Conservation (phyloP, 2,329 filamentous ascomycete genomes). For the Juglanconis sp. region DNA sequence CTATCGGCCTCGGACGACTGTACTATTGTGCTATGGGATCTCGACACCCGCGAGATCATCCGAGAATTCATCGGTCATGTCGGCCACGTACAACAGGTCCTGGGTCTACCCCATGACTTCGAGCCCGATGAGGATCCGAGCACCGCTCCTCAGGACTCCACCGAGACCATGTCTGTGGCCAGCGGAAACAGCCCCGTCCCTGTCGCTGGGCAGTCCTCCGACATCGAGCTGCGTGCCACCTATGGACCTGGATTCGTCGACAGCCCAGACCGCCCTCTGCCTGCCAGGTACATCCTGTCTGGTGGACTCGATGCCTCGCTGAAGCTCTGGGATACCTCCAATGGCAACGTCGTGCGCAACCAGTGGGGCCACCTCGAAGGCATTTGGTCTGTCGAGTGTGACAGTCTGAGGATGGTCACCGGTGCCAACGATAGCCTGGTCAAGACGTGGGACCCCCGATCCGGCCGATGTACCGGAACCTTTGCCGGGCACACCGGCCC, state of each 20-base stretch:
- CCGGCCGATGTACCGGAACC: conserved; percentile 86
- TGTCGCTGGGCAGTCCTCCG: conserved; percentile 18
- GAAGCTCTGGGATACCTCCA: conserved; percentile 84
- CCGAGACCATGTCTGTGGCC: conserved; percentile 51
- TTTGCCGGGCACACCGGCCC: conserved; percentile 88
- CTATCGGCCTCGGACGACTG: conserved; percentile 94
- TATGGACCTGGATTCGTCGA: conserved; percentile 63
- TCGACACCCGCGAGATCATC: conserved; percentile 79
- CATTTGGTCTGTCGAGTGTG: conserved; percentile 88
- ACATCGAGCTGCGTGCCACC: conserved; percentile 46
- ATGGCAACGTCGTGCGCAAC: conserved; percentile 78
- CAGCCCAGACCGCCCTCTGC: conserved; percentile 62
- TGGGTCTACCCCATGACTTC: conserved; percentile 81
- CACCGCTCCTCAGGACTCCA: conserved; percentile 38
- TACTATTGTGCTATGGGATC: conserved; percentile 87
- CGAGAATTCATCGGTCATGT: conserved; percentile 82
- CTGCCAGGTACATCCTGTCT: conserved; percentile 88
- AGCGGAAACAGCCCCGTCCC: conserved; percentile 46
- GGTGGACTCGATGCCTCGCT: conserved; percentile 89
- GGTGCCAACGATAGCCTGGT: conserved; percentile 93
- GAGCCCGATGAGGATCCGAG: conserved; percentile 73
- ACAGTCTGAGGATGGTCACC: conserved; percentile 82
- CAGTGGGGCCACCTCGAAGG: conserved; percentile 98
- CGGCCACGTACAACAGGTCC: conserved; percentile 89
- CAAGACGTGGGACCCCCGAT: conserved; percentile 90